phyloP scores from a whole-genome alignment of 345 rosid species.

The Ailanthus altissimus region DNA sequence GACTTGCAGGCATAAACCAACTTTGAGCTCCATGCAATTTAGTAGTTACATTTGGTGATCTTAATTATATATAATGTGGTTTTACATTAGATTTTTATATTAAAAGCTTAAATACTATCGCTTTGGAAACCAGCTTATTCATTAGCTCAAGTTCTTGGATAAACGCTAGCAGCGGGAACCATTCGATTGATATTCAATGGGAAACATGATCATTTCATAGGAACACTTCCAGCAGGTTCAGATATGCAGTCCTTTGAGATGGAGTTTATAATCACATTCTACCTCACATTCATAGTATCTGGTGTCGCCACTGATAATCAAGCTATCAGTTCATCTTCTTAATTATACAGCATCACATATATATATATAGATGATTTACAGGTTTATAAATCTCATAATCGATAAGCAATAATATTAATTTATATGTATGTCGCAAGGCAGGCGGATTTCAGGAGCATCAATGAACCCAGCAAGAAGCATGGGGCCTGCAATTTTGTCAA shows the following conservation, averaged over 20 bases:
- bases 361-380: no score
- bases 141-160: constrained; percentile 61
- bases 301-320: constrained; percentile 90
- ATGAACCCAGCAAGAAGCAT: constrained; percentile 90
- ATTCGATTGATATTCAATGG: constrained; percentile 65
- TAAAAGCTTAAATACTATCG: no score
- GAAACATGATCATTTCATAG: constrained; percentile 59
- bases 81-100: no score
- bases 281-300: constrained; percentile 80
- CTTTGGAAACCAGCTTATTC: constrained; percentile 69
- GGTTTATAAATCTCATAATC: no score
- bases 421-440: no score
- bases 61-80: no score
- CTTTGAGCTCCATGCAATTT: no score
- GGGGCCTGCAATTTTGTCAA: constrained; percentile 77
- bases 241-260: constrained; percentile 66
- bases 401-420: no score
- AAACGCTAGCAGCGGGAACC: constrained; percentile 80
- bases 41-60: no score
- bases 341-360: no score
- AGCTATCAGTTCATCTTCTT: constrained; percentile 55
- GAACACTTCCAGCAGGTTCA: constrained; percentile 71
- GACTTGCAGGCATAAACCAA: no score
- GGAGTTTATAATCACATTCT: constrained; percentile 91
- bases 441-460: constrained; percentile 83